Conservation (phyloP, 1,139 yeast genomes). For the Pichia kudriavzevii region DNA sequence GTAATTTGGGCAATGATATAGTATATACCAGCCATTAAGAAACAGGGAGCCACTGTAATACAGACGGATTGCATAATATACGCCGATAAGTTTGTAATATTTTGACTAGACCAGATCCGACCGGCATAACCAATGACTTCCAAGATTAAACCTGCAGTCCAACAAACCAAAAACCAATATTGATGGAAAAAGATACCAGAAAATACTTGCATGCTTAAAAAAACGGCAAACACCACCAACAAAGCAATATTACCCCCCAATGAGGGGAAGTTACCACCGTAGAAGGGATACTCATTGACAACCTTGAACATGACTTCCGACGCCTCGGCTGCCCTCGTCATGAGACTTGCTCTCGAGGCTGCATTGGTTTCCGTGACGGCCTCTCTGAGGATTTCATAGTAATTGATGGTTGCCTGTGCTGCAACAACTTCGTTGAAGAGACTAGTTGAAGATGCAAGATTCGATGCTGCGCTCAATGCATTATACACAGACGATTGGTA, state of each 20-base stretch:
- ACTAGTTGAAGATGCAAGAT: conserved; percentile 14
- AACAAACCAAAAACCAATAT: conserved; percentile 67
- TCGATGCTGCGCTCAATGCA: conserved; percentile 24
- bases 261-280: conserved; percentile 37
- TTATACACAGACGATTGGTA: conserved; percentile 7
- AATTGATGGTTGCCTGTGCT: conserved; percentile 34
- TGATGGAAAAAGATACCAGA: conserved; percentile 45
- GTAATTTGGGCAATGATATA: conserved; percentile 67
- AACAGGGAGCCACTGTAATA: conserved; percentile 79
- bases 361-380: conserved; percentile 36
- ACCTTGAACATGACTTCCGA: conserved; percentile 26
- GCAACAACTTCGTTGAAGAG: conserved; percentile 27
- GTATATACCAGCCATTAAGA: conserved; percentile 83
- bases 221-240: conserved; percentile 39
- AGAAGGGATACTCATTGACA: conserved; percentile 26
- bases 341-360: conserved; percentile 28
- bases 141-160: conserved; percentile 51
- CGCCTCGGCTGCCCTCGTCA: conserved; percentile 31
- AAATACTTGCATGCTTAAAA: conserved; percentile 33
- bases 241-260: conserved; percentile 44
- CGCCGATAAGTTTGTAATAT: conserved; percentile 33
- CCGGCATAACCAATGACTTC: conserved; percentile 72
- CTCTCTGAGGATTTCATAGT: conserved; percentile 29
- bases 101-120: conserved; percentile 39
- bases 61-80: conserved; percentile 63